Evolutionary conservation across 306 rosid genomes (phyloP).

Genomic region (Gastrolobium bilobum): DNA sequence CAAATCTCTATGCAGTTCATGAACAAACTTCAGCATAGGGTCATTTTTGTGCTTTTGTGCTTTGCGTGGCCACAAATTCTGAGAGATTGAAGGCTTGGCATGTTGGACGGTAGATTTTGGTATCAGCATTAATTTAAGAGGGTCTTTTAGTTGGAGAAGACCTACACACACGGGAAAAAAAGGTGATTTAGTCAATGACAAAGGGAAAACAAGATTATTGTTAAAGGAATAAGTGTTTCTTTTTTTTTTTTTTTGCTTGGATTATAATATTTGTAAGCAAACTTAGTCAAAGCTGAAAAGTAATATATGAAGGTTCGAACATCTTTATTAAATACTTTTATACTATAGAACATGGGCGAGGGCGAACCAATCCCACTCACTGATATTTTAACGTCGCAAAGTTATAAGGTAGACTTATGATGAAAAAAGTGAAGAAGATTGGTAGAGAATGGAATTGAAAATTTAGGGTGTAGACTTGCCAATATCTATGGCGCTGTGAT

Average conservation of each 20-base stretch:
- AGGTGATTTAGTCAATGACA: constrained; percentile 13
- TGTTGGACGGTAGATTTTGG: constrained; percentile 49
- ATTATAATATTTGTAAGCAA: not conserved
- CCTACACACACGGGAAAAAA: constrained; percentile 54
- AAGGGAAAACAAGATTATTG: not conserved
- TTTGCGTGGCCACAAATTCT: constrained; percentile 61
- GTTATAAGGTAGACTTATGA: constrained; percentile 19
- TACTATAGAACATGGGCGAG: not conserved
- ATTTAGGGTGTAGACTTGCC: constrained; percentile 29
- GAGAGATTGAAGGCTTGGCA: constrained; percentile 39
- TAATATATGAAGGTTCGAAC: constrained; percentile 19
- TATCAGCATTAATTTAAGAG: constrained; percentile 41
- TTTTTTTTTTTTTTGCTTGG: not conserved
- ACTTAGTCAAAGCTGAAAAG: constrained; percentile 37
- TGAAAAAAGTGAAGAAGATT: not conserved
- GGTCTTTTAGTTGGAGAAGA: constrained; percentile 70
- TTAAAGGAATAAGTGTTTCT: not conserved
- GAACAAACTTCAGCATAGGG: constrained; percentile 55
- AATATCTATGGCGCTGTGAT: not conserved
- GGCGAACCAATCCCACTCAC: not conserved
- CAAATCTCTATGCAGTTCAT: constrained; percentile 67
- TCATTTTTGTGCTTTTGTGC: constrained; percentile 50
- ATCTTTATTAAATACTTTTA: constrained; percentile 7
- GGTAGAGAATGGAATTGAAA: constrained; percentile 17
- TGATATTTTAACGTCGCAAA: constrained; percentile 5